These are phyloP conservation scores for Coemansia brasiliensis DNA, from an alignment of 192 early-diverging fungal genomes.

Conservation along the genomic window DNA sequence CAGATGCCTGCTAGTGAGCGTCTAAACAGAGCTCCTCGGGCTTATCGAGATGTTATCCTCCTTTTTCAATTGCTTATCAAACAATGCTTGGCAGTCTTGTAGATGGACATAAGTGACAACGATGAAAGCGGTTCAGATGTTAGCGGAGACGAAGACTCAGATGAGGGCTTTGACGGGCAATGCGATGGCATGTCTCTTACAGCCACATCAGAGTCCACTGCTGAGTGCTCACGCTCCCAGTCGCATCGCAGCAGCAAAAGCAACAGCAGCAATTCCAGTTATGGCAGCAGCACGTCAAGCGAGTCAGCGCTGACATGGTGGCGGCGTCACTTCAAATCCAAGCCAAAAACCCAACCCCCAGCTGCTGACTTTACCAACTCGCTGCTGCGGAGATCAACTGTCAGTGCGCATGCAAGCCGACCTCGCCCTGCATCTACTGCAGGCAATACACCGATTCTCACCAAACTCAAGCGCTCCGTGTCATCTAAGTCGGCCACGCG, in stretches of 20 bases:
- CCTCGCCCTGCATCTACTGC: neutral
- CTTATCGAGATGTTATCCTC: too few relatives aligned
- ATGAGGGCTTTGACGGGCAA: slow-evolving; percentile 44
- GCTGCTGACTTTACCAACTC: neutral
- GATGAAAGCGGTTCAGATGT: slow-evolving; percentile 22
- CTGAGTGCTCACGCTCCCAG: slow-evolving; percentile 43
- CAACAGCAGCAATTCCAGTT: slow-evolving; percentile 27
- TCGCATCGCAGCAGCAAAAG: slow-evolving; percentile 37
- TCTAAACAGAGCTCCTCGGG: too few relatives aligned
- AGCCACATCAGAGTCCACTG: slow-evolving; percentile 30
- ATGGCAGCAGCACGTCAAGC: slow-evolving; percentile 24
- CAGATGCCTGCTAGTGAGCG: neutral
- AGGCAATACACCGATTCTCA: slow-evolving; percentile 10
- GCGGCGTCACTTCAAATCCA: slow-evolving; percentile 27
- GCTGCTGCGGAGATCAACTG: slow-evolving; percentile 13
- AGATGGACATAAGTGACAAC: neutral
- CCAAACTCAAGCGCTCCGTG: slow-evolving; percentile 33
- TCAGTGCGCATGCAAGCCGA: neutral
- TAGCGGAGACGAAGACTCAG: slow-evolving; percentile 18
- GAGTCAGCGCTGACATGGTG: slow-evolving; percentile 46
- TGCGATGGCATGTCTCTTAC: slow-evolving; percentile 17
- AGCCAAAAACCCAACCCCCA: slow-evolving; percentile 6
- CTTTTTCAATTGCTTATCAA: too few relatives aligned
- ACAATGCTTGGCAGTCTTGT: too few relatives aligned
- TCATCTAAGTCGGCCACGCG: slow-evolving; percentile 23